Evolutionary conservation across 331 rosid species (phyloP).

Genomic region (Malus hybrid): DNA sequence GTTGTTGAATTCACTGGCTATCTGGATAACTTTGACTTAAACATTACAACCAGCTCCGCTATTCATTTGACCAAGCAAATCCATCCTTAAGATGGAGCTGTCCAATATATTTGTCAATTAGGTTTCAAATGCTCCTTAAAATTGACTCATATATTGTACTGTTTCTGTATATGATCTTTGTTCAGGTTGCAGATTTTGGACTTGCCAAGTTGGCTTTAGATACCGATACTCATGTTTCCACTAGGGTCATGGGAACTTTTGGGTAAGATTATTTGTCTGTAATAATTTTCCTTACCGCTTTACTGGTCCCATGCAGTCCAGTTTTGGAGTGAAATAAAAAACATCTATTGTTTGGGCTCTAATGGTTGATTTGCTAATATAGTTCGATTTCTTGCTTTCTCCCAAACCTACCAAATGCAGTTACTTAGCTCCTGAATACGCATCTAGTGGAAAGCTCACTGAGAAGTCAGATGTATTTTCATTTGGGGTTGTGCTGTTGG

Average conservation of each 20-base stretch:
- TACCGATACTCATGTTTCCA: constrained; percentile 43
- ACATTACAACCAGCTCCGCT: background rate
- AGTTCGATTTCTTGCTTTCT: background rate
- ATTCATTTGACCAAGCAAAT: background rate
- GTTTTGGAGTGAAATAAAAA: background rate
- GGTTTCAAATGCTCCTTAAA: background rate
- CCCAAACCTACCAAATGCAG: constrained; percentile 16
- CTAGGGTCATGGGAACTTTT: constrained; percentile 52
- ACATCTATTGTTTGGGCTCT: background rate
- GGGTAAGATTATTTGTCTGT: constrained; percentile 26
- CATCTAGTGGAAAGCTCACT: constrained; percentile 42
- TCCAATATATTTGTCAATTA: background rate
- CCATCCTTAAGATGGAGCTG: background rate
- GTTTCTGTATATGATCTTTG: background rate
- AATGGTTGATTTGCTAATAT: background rate
- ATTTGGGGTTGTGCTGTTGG: constrained; percentile 53
- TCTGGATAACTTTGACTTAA: background rate
- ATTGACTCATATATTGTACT: background rate
- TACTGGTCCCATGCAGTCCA: background rate
- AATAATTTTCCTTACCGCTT: background rate
- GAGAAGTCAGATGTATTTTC: constrained; percentile 52
- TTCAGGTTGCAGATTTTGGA: constrained; percentile 53
- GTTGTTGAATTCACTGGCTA: background rate
- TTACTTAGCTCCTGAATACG: constrained; percentile 47
- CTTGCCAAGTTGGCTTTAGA: constrained; percentile 43